A percentile compares a stretch with the other conserved stretches of the same genome.
phyloP scores from a whole-genome alignment of 345 rosid species.

The Orychophragmus violaceus region DNA sequence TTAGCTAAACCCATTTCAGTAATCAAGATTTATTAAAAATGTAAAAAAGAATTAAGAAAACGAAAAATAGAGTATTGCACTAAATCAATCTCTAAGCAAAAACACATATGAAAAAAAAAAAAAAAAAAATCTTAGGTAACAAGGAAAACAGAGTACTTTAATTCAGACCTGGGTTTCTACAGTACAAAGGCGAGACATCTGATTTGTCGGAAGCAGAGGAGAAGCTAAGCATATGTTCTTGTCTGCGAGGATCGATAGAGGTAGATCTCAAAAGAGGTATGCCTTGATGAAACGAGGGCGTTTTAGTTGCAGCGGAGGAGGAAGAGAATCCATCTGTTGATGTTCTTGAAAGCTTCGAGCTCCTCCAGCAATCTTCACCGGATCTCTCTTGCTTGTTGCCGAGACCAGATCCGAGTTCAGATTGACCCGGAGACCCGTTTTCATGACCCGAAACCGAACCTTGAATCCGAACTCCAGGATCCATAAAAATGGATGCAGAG shows the following conservation, averaged over 20 bases:
- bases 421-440: slow-evolving; percentile 34
- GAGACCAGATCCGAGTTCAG: slow-evolving; percentile 42
- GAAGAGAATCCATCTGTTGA: slow-evolving; percentile 28
- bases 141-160: neutral
- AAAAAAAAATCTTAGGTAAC: neutral
- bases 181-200: slow-evolving; percentile 33
- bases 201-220: slow-evolving; percentile 43
- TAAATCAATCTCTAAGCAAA: neutral
- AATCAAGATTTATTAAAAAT: neutral
- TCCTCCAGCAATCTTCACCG: slow-evolving; percentile 43
- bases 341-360: slow-evolving; percentile 38
- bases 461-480: slow-evolving; percentile 51
- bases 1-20: neutral
- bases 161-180: slow-evolving; percentile 43
- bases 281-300: slow-evolving; percentile 45
- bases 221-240: slow-evolving; percentile 55
- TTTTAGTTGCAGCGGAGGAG: slow-evolving; percentile 6
- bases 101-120: neutral
- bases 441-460: slow-evolving; percentile 41
- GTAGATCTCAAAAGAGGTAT: slow-evolving; percentile 54
- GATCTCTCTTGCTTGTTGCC: slow-evolving; percentile 42
- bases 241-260: slow-evolving; percentile 32
- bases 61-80: neutral
- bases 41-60: too few species aligned
- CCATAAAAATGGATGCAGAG: slow-evolving; percentile 39